phyloP scores from a whole-genome alignment of 139 green algal species.

The Ettlia oleoabundans region DNA sequence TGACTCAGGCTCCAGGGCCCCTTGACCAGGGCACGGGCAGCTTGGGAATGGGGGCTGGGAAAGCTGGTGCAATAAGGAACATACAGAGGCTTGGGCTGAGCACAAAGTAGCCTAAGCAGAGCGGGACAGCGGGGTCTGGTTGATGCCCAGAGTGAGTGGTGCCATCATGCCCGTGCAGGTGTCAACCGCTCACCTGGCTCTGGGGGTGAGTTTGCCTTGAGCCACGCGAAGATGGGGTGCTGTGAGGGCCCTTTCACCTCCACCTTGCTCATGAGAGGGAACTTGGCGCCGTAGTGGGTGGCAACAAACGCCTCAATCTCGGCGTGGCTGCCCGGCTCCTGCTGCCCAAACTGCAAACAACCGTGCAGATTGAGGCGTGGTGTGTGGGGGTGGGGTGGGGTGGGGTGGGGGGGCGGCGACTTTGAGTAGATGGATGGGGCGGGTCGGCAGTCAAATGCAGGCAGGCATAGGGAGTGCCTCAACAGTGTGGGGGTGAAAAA shows the following conservation, averaged over 20 bases:
- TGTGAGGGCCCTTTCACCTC: constrained; percentile 12
- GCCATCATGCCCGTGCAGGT: neutral
- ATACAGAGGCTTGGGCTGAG: too few relatives aligned
- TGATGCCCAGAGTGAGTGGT: too few relatives aligned
- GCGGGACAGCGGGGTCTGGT: too few relatives aligned
- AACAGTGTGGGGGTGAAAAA: too few relatives aligned
- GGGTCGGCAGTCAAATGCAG: neutral
- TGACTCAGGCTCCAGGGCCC: too few relatives aligned
- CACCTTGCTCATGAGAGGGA: constrained; percentile 46
- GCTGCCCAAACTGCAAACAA: constrained; percentile 51
- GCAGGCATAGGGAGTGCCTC: too few relatives aligned
- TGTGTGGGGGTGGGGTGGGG: too few relatives aligned
- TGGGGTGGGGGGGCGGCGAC: neutral
- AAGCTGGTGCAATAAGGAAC: too few relatives aligned
- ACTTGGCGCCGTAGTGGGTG: constrained; percentile 4
- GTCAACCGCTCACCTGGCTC: constrained; percentile 1
- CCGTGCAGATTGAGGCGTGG: too few relatives aligned
- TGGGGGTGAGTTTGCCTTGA: constrained; percentile 29
- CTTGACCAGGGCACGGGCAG: too few relatives aligned
- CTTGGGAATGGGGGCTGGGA: too few relatives aligned
- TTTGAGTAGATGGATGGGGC: neutral
- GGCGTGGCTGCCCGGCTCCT: constrained; percentile 46
- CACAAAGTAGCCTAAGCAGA: too few relatives aligned
- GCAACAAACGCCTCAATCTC: constrained; percentile 53
- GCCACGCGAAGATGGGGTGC: constrained; percentile 31